Evolutionary conservation across 805 yeast genomes (phyloP), one percentile per base, ranked within the genome.

Genomic region (Babjeviella inositovora): DNA sequence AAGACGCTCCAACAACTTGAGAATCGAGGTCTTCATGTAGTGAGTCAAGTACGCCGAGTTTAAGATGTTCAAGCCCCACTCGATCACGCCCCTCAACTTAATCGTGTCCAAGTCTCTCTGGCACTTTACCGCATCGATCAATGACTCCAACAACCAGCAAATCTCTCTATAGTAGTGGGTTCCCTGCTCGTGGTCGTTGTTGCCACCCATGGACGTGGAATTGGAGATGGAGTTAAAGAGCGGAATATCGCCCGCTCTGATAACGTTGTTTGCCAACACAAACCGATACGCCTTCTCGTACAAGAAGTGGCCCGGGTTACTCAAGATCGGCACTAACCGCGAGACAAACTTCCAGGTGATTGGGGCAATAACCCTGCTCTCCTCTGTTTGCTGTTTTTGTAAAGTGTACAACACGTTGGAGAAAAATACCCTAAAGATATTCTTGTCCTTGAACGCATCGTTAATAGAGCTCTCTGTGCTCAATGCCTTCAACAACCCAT

Each of bases 221-320:
- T 26, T 37, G 26, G 50, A 41, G 6, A 67, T 53, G 3, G 48
- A 25, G 17, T 44, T 48, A 37, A 46, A 59, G 20, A 66, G 34
- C 4, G 75, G 74, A 20, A 67, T 35, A 13, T 59, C 68, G 24
- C 34, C 38, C 5, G 38, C 24, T 29, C 47, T 47, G 22, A 62
- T 37, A 9, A 39, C 41, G 3, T 80, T 72, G 18, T 66, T 63
- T 4, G 65, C 48, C 17, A 81, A 48, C 7, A 84, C 55, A 60
- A 70, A 81, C 28, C 73, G 62, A 34, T 58, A 67, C 0, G 69
- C 66, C 32, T 68, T 67, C 31, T 84, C 94, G 43, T 74, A 79
- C 11, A 87, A 42, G 34, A 58, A 61, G 31, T 80, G 87, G 1
- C 71, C 67, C 0, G 96, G 94, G 30, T 72, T 68, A 5, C 57